Base-by-base conservation (phyloP, 163 green algal genomes). In the Scenedesmus sp. region DNA sequence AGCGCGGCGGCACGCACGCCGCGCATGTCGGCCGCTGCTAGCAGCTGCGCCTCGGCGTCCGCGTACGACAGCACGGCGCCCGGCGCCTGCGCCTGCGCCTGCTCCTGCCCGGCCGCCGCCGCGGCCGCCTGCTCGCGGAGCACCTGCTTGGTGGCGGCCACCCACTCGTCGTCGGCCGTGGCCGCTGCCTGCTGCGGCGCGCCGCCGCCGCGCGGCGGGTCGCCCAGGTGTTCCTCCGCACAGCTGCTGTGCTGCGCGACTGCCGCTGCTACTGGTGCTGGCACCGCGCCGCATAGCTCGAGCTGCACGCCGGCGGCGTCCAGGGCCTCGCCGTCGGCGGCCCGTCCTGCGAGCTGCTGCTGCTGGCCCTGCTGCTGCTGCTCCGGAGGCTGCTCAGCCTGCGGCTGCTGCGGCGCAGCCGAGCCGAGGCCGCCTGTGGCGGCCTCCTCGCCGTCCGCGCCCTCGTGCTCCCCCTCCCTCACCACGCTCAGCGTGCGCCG, bases 121-220 rank as follows among this genome's bases (percentile, higher is more conserved):
- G 20, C 10, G 57, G 9, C 26, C 10, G n/a, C 44, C 11, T 45
- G 3, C 11, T 72, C 44, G n/a, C 17, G 20, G 18, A 65, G 24
- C 44, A 66, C 31, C 45, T 78, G 39, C 64, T 34, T 45, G 65
- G 85, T 88, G 31, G 71, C 84, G 24, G 47, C 47, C 0, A 80
- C 80, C 84, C 84, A 88, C 47, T 85, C 82, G 51, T 87, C 82
- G 11, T 71, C 34, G 15, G 36, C 54, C 60, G 36, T 51, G 57
- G 79, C 77, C 34, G 57, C 31, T 48, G 31, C 17, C 42, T 64
- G 63, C 28, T 64, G 57, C 24, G 26, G 77, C n/a, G 9, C 24
- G 24, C 69, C 45, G 2, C 36, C 17, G 20, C 63, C 26, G 7
- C 20, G 39, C 31, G 26, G 26, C 60, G 29, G 14, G 10, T 34